Evolutionary conservation across 306 rosid genomes (phyloP).

Genomic region (Citrullus mucosospermus): DNA sequence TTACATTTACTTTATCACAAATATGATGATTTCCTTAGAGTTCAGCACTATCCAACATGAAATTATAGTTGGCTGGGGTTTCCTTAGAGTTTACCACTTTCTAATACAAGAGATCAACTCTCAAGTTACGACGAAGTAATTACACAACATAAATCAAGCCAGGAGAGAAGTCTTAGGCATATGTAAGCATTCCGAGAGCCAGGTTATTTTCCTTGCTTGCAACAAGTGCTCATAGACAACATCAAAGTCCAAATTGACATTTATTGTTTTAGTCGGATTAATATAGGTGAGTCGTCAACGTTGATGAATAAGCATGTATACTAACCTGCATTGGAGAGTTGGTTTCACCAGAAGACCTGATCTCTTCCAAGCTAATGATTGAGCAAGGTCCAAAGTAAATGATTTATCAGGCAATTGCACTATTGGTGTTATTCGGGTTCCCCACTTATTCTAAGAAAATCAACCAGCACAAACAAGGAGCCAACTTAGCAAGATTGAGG

Average conservation of each 20-base stretch:
- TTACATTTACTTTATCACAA: no score
- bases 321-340: constrained; percentile 78
- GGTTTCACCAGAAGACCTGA: constrained; percentile 95
- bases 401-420: constrained; percentile 96
- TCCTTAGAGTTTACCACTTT: background rate
- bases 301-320: background rate
- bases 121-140: background rate
- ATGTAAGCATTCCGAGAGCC: background rate
- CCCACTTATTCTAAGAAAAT: constrained; percentile 71
- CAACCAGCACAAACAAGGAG: constrained; percentile 10
- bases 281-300: background rate
- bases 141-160: background rate
- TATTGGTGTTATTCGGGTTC: constrained; percentile 82
- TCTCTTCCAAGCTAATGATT: constrained; percentile 93
- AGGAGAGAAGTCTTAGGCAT: background rate
- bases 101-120: background rate
- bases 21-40: no score
- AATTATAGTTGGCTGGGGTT: no score
- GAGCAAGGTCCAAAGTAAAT: constrained; percentile 68
- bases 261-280: background rate
- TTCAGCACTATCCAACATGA: no score
- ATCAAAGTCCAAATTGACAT: background rate
- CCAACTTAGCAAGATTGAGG: constrained; percentile 1
- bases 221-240: background rate
- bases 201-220: background rate